Percentiles rank a stretch among this genome's conserved stretches.
phyloP scores from a whole-genome alignment of 768 basidiomycete genomes.

The Auriscalpium orientale region DNA sequence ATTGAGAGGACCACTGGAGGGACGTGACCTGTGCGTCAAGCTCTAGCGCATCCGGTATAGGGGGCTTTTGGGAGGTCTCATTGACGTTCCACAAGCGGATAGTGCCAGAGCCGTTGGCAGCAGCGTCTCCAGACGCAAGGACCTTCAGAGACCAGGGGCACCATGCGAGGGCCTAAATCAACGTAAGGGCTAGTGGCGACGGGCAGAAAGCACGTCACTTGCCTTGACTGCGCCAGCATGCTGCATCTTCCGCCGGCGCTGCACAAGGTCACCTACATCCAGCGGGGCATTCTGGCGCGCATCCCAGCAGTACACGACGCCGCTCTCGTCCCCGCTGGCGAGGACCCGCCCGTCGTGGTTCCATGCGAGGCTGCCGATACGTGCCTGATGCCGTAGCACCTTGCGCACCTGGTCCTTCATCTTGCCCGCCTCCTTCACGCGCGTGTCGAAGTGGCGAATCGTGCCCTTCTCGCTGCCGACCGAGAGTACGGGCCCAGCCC shows the following conservation, averaged over 20 bases:
- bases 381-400: constrained; percentile 59
- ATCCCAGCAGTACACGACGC: constrained; percentile 76
- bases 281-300: constrained; percentile 38
- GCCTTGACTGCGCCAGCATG: constrained; percentile 56
- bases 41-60: constrained; percentile 37
- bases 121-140: constrained; percentile 38
- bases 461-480: constrained; percentile 61
- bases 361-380: constrained; percentile 63
- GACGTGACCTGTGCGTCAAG: constrained; percentile 57
- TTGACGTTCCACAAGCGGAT: constrained; percentile 50
- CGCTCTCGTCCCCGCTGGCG: constrained; percentile 72
- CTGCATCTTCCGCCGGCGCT: constrained; percentile 61
- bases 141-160: constrained; percentile 48
- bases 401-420: constrained; percentile 56
- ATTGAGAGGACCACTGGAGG: constrained; percentile 68
- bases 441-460: constrained; percentile 68
- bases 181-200: not conserved
- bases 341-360: constrained; percentile 55
- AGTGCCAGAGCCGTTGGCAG: constrained; percentile 37
- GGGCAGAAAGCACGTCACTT: constrained; percentile 11
- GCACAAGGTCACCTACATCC: constrained; percentile 47
- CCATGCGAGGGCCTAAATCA: constrained; percentile 46
- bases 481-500: constrained; percentile 59
- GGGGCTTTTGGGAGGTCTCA: constrained; percentile 34
- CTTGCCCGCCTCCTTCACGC: constrained; percentile 37